Evolutionary conservation across 192 early-diverging fungal species (phyloP).

Genomic region (Spinellus fusiger): DNA sequence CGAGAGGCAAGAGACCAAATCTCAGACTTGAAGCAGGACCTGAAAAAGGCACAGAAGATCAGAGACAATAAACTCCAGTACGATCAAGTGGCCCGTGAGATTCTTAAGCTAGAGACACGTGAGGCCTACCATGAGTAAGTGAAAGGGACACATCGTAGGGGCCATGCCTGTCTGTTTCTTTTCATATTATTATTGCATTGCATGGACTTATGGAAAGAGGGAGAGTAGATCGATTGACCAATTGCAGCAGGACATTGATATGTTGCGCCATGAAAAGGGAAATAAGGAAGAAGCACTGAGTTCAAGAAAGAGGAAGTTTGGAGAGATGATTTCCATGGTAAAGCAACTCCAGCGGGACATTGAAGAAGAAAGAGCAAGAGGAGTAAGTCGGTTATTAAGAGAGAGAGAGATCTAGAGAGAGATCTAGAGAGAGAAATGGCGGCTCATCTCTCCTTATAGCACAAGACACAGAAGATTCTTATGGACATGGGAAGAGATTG

Average conservation of each 20-base stretch:
- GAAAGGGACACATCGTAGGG: not conserved
- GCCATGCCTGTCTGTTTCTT: no score
- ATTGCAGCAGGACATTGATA: slow-evolving; percentile 25
- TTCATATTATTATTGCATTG: no score
- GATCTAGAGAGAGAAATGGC: no score
- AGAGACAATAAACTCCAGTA: slow-evolving; percentile 48
- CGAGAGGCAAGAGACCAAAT: slow-evolving; percentile 36
- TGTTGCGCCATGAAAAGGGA: slow-evolving; percentile 25
- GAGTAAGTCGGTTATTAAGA: no score
- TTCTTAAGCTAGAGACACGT: slow-evolving; percentile 29
- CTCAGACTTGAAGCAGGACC: slow-evolving; percentile 30
- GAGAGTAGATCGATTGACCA: slow-evolving; percentile 25
- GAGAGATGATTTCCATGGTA: slow-evolving; percentile 7
- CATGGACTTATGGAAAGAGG: no score
- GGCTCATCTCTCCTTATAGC: slow-evolving; percentile 5
- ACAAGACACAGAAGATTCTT: slow-evolving; percentile 17
- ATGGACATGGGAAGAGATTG: slow-evolving; percentile 28
- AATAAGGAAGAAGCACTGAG: slow-evolving; percentile 12
- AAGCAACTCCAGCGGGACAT: slow-evolving; percentile 26
- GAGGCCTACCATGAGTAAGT: slow-evolving; percentile 29
- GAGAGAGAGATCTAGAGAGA: no score
- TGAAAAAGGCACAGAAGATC: slow-evolving; percentile 37
- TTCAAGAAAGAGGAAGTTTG: slow-evolving; percentile 22
- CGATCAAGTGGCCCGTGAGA: slow-evolving; percentile 48
- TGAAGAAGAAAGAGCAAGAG: slow-evolving; percentile 19